Evolutionary conservation across 2,329 filamentous ascomycete species (phyloP).

Genomic region (Xylaria digitata): DNA sequence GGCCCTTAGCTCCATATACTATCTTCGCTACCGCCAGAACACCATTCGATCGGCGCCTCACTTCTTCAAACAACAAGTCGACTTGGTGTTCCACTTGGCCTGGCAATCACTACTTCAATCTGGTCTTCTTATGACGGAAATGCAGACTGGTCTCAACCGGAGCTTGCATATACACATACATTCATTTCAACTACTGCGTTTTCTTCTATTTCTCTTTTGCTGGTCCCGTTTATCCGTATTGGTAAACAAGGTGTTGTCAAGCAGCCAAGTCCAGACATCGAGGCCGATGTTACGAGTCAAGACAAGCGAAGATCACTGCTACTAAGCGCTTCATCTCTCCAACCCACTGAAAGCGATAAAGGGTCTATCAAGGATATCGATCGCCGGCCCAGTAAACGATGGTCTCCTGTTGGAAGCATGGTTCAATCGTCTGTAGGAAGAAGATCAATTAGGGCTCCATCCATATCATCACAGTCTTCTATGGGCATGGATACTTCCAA

Average conservation of each 20-base stretch:
- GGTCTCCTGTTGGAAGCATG: constrained; percentile 47
- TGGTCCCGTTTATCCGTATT: constrained; percentile 50
- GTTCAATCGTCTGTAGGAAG: constrained; percentile 37
- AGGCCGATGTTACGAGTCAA: constrained; percentile 22
- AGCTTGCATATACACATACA: constrained; percentile 48
- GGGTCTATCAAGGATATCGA: constrained; percentile 35
- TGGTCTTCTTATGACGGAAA: constrained; percentile 49
- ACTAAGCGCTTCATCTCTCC: constrained; percentile 21
- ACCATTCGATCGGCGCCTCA: constrained; percentile 49
- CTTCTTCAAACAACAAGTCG: constrained; percentile 49
- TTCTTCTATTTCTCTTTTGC: constrained; percentile 46
- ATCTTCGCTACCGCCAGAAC: constrained; percentile 47
- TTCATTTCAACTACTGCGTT: constrained; percentile 50
- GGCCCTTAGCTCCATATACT: constrained; percentile 46
- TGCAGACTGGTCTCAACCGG: constrained; percentile 36
- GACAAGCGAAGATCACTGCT: constrained; percentile 32
- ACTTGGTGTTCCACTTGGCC: constrained; percentile 49
- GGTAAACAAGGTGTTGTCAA: constrained; percentile 44
- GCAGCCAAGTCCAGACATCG: constrained; percentile 20
- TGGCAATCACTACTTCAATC: constrained; percentile 50
- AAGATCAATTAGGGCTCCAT: constrained; percentile 42
- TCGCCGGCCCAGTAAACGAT: constrained; percentile 49
- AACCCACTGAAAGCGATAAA: constrained; percentile 29
- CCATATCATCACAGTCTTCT: constrained; percentile 46
- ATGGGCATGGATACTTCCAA: constrained; percentile 42